Base-by-base conservation (phyloP, 1,284 basidiomycete genomes). In the Papiliotrema laurentii region DNA sequence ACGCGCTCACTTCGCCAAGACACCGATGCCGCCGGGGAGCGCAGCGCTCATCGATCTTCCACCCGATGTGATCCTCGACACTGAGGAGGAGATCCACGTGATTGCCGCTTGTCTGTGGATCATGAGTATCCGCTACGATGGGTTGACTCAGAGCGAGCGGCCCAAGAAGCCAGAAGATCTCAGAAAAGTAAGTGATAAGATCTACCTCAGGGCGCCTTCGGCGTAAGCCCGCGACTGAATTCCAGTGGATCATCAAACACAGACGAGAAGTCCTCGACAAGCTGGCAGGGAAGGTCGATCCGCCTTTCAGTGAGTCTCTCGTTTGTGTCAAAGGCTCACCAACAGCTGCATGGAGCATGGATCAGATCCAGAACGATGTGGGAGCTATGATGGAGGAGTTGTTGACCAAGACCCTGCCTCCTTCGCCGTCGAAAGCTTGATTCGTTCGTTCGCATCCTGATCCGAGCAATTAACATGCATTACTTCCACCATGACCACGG, bases 31-130 rank as follows among this genome's bases (percentile, higher is more conserved):
- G 2, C 36, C 58, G 6, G 58, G 49, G 19, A 53, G 60, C 2
- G 60, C 52, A 38, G 30, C 22, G 18, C 48, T 68, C 28, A 63
- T 68, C 42, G 62, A 68, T 41, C 51, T 63, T 16, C 63, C 63
- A 2, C 44, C 37, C 11, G 51, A 63, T 39, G 55, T 47, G 13
- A 66, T 68, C 41, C 47, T 64, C 24, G 63, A 64, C 18, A 68
- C 65, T 9, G 65, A 66, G 39, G 65, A 68, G 19, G 63, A 66
- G 41, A 50, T 63, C 45, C 61, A 63, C 27, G 57, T 63, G 5
- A 60, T 68, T 31, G 57, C 56, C 7, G 65, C 53, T 1, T 53
- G 51, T 26, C 40, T 66, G 10, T 68, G 56, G 54, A 41, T 61
- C 2, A 24, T 68, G 45, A 36, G 48, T 27, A 59, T 66, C 22